Evolutionary conservation across 352 stramenopile genomes (phyloP), one percentile per base, ranked within the genome.

Genomic region (Globisporangium carolinianum): DNA sequence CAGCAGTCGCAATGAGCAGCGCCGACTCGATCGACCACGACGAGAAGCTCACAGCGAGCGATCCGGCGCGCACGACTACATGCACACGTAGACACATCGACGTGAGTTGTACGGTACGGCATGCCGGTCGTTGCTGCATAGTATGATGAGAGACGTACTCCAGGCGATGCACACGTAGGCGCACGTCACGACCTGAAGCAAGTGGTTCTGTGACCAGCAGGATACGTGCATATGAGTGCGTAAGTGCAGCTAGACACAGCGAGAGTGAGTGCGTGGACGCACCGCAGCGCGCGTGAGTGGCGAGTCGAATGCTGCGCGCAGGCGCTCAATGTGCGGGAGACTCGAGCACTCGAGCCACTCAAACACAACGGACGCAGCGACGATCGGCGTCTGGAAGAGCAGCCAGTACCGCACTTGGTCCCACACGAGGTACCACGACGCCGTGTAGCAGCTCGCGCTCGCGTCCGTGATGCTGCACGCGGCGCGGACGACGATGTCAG

Each of bases 1-100:
- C 73, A 7, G 74, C 75, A 1, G 81, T 88, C 14, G 75, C 73
- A 49, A 90, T 90, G 18, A 92, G 66, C 11, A 93, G 72, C 12
- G 80, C 58, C 47, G 83, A 91, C 57, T 95, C 85, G 63, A 93
- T 68, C 0, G 83, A 87, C 85, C 85, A 95, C 8, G 78, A 88
- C 39, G 81, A 91, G 51, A 91, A 84, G 54, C 62, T 87, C 52
- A 95, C 74, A 9, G 71, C 53, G 14, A 92, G 59, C 6, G 81
- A 80, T 1, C 85, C 79, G 18, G 79, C 83, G 47, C 83, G 71
- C 7, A 91, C 79, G 53, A 94, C 82, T 94, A 61, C 17, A 43
- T 12, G 63, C 2, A 32, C 17, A 38, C 6, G 6, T 8, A 53
- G 7, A 60, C 8, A 48, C 1, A 49, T 32, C 3, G 36, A 47